phyloP scores from a whole-genome alignment of 2,329 filamentous ascomycete species.

The Cytospora piceae region DNA sequence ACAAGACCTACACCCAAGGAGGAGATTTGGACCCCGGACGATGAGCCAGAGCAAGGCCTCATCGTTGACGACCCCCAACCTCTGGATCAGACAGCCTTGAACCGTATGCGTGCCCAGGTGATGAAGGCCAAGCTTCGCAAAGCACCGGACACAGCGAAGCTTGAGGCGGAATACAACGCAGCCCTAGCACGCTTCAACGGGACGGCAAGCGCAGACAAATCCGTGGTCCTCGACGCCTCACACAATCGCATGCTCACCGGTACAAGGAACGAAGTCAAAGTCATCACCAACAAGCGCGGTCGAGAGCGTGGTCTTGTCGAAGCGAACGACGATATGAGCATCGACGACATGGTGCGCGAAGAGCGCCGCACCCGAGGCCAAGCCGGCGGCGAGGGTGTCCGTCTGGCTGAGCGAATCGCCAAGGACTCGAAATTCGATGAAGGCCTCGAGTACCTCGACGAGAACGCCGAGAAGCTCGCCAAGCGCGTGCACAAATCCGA shows the following conservation, averaged over 20 bases:
- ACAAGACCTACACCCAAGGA: slow-evolving; percentile 47
- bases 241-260: slow-evolving; percentile 88
- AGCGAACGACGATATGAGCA: slow-evolving; percentile 92
- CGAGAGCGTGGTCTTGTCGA: slow-evolving; percentile 82
- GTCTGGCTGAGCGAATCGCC: slow-evolving; percentile 89
- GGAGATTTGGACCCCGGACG: slow-evolving; percentile 38
- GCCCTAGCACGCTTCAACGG: slow-evolving; percentile 65
- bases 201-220: slow-evolving; percentile 58
- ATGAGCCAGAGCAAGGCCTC: slow-evolving; percentile 56
- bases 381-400: slow-evolving; percentile 76
- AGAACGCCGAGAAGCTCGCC: slow-evolving; percentile 90
- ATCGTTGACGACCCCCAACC: slow-evolving; percentile 59
- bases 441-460: slow-evolving; percentile 95
- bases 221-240: slow-evolving; percentile 84
- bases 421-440: slow-evolving; percentile 91
- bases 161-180: slow-evolving; percentile 83
- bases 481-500: slow-evolving; percentile 86
- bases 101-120: slow-evolving; percentile 88
- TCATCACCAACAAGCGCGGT: slow-evolving; percentile 78
- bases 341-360: slow-evolving; percentile 96
- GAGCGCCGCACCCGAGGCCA: slow-evolving; percentile 83
- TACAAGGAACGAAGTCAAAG: slow-evolving; percentile 71
- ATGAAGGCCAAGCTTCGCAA: slow-evolving; percentile 92
- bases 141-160: slow-evolving; percentile 71
- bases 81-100: slow-evolving; percentile 79